A percentile compares a stretch with the other conserved stretches of the same genome.
Conservation (phyloP, 805 yeast genomes). For the Cyberlindnera lachancei region DNA sequence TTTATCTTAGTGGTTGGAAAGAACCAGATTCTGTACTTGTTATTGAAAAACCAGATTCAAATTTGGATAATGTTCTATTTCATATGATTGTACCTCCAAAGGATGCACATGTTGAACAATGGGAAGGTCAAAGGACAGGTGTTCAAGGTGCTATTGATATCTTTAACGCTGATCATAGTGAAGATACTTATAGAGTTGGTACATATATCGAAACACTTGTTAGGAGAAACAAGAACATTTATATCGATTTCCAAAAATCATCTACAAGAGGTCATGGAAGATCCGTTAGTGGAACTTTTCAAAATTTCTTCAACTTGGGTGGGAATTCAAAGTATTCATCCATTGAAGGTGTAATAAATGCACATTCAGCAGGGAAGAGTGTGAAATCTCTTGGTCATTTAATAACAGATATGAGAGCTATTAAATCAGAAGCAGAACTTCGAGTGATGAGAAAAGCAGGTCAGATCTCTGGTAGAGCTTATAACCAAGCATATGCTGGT, state of each 20-base stretch:
- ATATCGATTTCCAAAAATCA: slow-evolving; percentile 37
- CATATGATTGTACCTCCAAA: slow-evolving; percentile 85
- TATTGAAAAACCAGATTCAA: slow-evolving; percentile 51
- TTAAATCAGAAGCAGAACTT: slow-evolving; percentile 74
- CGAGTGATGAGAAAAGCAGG: slow-evolving; percentile 77
- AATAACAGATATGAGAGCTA: slow-evolving; percentile 46
- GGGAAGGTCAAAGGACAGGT: slow-evolving; percentile 96
- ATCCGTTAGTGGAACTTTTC: slow-evolving; percentile 18
- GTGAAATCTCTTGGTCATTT: slow-evolving; percentile 36
- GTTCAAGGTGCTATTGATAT: slow-evolving; percentile 70
- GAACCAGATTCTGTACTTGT: slow-evolving; percentile 76
- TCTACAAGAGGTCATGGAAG: slow-evolving; percentile 7
- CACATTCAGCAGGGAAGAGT: slow-evolving; percentile 24
- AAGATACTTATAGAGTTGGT: slow-evolving; percentile 38
- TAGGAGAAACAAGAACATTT: slow-evolving; percentile 42
- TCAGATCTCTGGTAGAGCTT: slow-evolving; percentile 73
- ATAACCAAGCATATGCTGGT: slow-evolving; percentile 70
- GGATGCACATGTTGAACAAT: slow-evolving; percentile 68
- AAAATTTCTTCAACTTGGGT: slow-evolving; percentile 23
- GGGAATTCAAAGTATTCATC: slow-evolving; percentile 21
- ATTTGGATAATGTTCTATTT: slow-evolving; percentile 47
- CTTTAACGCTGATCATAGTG: slow-evolving; percentile 81
- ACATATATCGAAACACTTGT: slow-evolving; percentile 41
- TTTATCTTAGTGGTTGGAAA: slow-evolving; percentile 84
- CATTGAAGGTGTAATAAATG: slow-evolving; percentile 21